These are phyloP conservation scores for Xylaria sp. DNA, from an alignment of 2,329 filamentous ascomycete genomes.

Conservation along the genomic window DNA sequence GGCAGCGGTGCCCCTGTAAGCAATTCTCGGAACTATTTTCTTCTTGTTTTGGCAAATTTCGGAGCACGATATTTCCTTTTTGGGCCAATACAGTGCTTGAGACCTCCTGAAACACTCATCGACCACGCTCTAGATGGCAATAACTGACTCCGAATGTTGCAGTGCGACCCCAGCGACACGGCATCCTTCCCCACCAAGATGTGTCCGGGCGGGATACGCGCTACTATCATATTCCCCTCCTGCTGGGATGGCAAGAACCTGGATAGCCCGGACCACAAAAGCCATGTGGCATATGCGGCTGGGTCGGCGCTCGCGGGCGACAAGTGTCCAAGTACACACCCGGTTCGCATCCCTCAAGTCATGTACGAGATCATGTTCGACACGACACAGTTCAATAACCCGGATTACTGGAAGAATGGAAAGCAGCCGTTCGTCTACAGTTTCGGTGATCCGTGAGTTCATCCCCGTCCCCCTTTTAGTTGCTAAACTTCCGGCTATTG, in stretches of 20 bases:
- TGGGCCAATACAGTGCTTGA: too few relatives aligned
- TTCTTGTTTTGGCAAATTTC: too few relatives aligned
- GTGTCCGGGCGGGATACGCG: slow-evolving; percentile 21
- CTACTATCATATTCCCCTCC: slow-evolving; percentile 22
- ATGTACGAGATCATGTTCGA: slow-evolving; percentile 29
- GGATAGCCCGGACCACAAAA: slow-evolving; percentile 47
- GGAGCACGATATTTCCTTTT: too few relatives aligned
- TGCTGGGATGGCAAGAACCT: slow-evolving; percentile 48
- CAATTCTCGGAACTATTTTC: too few relatives aligned
- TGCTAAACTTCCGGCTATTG: neutral
- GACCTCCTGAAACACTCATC: too few relatives aligned
- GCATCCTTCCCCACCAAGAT: slow-evolving; percentile 20
- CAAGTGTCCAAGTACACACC: slow-evolving; percentile 16
- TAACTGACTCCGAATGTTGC: too few relatives aligned
- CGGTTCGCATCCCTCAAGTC: slow-evolving; percentile 22
- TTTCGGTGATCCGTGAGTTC: slow-evolving; percentile 22
- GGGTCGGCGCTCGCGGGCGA: slow-evolving; percentile 24
- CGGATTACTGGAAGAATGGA: slow-evolving; percentile 19
- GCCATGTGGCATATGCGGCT: slow-evolving; percentile 35
- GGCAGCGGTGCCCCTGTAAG: slow-evolving; percentile 10
- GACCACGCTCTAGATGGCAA: too few relatives aligned
- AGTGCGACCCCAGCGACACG: slow-evolving; percentile 11
- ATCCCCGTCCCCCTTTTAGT: neutral
- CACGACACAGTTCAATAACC: slow-evolving; percentile 23
- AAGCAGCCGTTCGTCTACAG: slow-evolving; percentile 24